Evolutionary conservation across 495 filamentous ascomycete species (phyloP).

Genomic region (Pyrenopolyporus hunteri): DNA sequence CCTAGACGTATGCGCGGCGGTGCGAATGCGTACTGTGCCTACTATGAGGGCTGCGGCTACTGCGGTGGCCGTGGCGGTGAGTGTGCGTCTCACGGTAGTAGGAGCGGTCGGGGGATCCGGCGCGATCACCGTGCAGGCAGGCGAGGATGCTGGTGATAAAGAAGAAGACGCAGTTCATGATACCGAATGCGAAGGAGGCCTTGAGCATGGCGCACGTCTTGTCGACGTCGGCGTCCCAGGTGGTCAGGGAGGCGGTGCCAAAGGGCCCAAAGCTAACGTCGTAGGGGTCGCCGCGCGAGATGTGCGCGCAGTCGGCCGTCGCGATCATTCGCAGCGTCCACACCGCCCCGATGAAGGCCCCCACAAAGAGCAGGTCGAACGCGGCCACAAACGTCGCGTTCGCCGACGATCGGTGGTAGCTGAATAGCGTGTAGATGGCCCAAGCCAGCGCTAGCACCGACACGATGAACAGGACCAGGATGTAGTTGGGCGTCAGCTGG

Average conservation of each 20-base stretch:
- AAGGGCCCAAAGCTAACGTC: conserved; percentile 67
- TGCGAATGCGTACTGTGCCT: conserved; percentile 46
- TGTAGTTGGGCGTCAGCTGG: conserved; percentile 74
- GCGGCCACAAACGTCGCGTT: conserved; percentile 78
- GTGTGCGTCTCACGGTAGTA: conserved; percentile 53
- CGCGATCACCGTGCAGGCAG: conserved; percentile 58
- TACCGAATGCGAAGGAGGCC: conserved; percentile 81
- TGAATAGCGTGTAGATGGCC: conserved; percentile 80
- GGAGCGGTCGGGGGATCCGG: conserved; percentile 50
- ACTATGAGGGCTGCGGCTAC: conserved; percentile 47
- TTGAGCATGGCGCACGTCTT: conserved; percentile 91
- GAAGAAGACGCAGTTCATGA: conserved; percentile 88
- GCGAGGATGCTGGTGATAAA: conserved; percentile 71
- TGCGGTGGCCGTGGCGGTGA: conserved; percentile 50
- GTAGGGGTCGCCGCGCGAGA: conserved; percentile 51
- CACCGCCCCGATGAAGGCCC: conserved; percentile 80
- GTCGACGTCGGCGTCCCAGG: conserved; percentile 58
- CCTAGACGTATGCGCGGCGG: conserved; percentile 41
- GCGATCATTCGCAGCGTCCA: conserved; percentile 76
- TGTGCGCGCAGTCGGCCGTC: conserved; percentile 66
- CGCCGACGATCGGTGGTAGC: conserved; percentile 71
- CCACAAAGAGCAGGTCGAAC: conserved; percentile 81
- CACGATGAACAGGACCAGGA: conserved; percentile 91
- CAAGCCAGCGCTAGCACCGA: conserved; percentile 80
- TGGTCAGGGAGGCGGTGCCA: conserved; percentile 54